Percentiles rank a stretch among this genome's conserved stretches.
Conservation (phyloP, 2,329 filamentous ascomycete species). For the Aulographum hederae region DNA sequence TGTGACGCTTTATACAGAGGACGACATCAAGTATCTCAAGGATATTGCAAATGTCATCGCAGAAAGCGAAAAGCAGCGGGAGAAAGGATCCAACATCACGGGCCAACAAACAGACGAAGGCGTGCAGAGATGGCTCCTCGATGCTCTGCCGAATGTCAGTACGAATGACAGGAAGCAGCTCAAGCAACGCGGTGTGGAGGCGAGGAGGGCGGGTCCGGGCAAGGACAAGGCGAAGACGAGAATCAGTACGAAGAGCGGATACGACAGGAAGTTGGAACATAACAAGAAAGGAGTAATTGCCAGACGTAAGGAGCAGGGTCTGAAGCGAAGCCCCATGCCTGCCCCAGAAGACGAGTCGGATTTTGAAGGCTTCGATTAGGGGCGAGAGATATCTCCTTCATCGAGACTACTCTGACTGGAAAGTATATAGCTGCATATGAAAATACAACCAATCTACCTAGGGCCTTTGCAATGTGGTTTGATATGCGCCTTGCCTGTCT, state of each 20-base stretch:
- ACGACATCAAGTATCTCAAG: constrained; percentile 80
- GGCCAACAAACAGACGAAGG: too few relatives aligned
- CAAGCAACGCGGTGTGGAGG: constrained; percentile 66
- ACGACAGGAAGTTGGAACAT: constrained; percentile 50
- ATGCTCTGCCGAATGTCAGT: constrained; percentile 64
- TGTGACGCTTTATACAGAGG: constrained; percentile 88
- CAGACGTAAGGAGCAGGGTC: not conserved
- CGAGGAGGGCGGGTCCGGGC: constrained; percentile 31
- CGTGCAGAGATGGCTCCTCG: constrained; percentile 71
- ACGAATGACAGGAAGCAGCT: constrained; percentile 74
- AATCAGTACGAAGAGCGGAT: constrained; percentile 73
- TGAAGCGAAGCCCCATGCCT: not conserved
- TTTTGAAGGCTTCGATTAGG: not conserved
- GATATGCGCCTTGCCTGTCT: too few relatives aligned
- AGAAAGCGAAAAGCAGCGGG: constrained; percentile 53
- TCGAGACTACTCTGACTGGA: too few relatives aligned
- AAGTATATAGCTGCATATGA: too few relatives aligned
- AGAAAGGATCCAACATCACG: constrained; percentile 8
- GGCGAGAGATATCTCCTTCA: too few relatives aligned
- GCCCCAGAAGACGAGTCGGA: not conserved
- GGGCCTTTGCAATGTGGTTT: too few relatives aligned
- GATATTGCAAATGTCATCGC: constrained; percentile 86
- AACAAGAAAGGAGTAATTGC: constrained; percentile 42
- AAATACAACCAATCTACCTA: too few relatives aligned
- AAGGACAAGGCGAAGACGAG: constrained; percentile 28